Conservation (phyloP, 306 rosid species). For the Vigna angularis region DNA sequence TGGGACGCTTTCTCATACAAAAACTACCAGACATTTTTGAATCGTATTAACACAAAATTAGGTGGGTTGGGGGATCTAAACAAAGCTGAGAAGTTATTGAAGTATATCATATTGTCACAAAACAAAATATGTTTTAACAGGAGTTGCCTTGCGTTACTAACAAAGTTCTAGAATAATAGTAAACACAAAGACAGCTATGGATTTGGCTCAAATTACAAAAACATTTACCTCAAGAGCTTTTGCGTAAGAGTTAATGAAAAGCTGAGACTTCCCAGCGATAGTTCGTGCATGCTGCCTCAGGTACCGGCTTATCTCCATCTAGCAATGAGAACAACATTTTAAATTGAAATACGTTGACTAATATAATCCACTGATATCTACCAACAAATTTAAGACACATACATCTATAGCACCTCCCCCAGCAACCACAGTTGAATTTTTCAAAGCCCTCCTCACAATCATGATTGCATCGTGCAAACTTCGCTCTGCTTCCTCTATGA, state of each 20-base stretch:
- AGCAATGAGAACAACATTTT: constrained; percentile 46
- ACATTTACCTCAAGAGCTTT: constrained; percentile 91
- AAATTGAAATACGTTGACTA: neutral
- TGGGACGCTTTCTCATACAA: neutral
- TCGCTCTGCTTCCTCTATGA: constrained; percentile 99
- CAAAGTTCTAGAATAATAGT: constrained; percentile 3
- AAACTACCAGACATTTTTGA: constrained; percentile 2
- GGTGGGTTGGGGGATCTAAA: too few relatives aligned
- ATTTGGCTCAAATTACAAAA: neutral
- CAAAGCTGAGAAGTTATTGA: neutral
- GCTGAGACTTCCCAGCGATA: constrained; percentile 92
- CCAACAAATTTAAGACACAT: constrained; percentile 42
- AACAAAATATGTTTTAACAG: neutral
- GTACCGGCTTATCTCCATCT: constrained; percentile 98
- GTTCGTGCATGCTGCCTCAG: constrained; percentile 93
- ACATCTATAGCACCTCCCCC: constrained; percentile 99
- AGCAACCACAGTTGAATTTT: constrained; percentile 97
- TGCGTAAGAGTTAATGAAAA: constrained; percentile 93
- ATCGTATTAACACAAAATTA: neutral
- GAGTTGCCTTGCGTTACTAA: neutral
- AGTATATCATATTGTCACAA: neutral
- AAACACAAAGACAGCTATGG: neutral
- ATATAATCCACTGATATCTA: constrained; percentile 14
- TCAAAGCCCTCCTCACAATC: constrained; percentile 97
- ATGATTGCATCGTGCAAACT: constrained; percentile 99